Conservation (phyloP, 2,329 filamentous ascomycete genomes). For the Metarhizium brunneum region DNA sequence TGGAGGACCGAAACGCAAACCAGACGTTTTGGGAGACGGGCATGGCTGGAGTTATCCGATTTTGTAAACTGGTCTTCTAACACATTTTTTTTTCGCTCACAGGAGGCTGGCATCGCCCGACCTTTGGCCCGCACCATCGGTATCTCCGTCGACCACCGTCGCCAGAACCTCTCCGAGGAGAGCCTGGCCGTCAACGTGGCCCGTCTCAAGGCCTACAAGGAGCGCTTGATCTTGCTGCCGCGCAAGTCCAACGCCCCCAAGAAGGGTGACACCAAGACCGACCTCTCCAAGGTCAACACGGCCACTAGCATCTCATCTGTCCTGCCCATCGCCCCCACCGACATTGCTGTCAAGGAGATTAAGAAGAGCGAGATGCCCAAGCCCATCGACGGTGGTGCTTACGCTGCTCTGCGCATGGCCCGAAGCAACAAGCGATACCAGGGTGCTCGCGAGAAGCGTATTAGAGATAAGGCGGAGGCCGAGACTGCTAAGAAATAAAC, state of each 20-base stretch:
- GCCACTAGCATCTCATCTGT: slow-evolving; percentile 35
- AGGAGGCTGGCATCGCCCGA: slow-evolving; percentile 94
- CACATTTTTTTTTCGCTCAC: slow-evolving; percentile 11
- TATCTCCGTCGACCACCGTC: slow-evolving; percentile 92
- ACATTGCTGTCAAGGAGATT: slow-evolving; percentile 61
- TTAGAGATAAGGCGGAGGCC: slow-evolving; percentile 77
- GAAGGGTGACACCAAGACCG: slow-evolving; percentile 85
- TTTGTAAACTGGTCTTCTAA: slow-evolving; percentile 19
- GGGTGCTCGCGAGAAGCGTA: slow-evolving; percentile 88
- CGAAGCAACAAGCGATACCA: slow-evolving; percentile 73
- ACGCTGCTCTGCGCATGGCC: slow-evolving; percentile 73
- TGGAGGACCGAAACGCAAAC: not conserved
- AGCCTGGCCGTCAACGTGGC: slow-evolving; percentile 89
- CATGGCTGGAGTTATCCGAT: not conserved
- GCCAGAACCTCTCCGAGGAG: slow-evolving; percentile 96
- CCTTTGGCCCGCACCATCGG: slow-evolving; percentile 92
- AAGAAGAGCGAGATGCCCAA: slow-evolving; percentile 73
- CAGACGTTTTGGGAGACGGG: not conserved
- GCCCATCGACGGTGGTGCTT: slow-evolving; percentile 72
- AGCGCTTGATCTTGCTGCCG: slow-evolving; percentile 94
- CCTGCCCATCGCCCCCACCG: slow-evolving; percentile 65
- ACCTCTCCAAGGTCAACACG: slow-evolving; percentile 57
- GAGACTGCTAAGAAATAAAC: slow-evolving; percentile 79
- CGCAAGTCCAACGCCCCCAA: slow-evolving; percentile 90
- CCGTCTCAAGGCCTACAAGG: slow-evolving; percentile 96